Percentiles rank a stretch among this genome's conserved stretches.
phyloP scores from a whole-genome alignment of 768 basidiomycete genomes.

The Tricholoma furcatifolium region DNA sequence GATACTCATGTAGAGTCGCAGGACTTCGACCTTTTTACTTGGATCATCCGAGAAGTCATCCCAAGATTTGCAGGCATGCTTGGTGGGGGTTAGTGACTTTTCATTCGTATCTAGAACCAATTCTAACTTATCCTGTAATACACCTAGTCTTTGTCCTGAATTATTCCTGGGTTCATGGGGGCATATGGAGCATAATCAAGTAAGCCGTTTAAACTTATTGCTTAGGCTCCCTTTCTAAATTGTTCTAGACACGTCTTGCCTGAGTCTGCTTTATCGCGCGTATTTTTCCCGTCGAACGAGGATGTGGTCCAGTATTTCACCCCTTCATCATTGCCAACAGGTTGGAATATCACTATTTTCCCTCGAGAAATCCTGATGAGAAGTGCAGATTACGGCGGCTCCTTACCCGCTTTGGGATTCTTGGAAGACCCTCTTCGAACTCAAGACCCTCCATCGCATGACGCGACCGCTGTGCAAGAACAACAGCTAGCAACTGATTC shows the following conservation, averaged over 20 bases:
- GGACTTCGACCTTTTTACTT: constrained; percentile 62
- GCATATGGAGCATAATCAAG: constrained; percentile 68
- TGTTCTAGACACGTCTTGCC: constrained; percentile 59
- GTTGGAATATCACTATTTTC: constrained; percentile 28
- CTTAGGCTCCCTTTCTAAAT: constrained; percentile 6
- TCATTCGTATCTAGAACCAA: neutral
- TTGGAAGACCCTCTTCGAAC: constrained; percentile 50
- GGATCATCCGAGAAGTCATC: constrained; percentile 63
- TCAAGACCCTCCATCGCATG: constrained; percentile 18
- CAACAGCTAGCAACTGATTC: constrained; percentile 15
- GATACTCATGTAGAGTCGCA: constrained; percentile 24
- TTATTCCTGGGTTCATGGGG: constrained; percentile 71
- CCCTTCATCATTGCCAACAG: constrained; percentile 53
- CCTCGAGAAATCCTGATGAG: constrained; percentile 7
- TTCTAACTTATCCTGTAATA: constrained; percentile 5
- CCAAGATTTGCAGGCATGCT: constrained; percentile 77
- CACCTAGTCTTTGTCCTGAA: constrained; percentile 65
- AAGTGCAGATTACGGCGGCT: constrained; percentile 64
- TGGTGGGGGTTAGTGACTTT: constrained; percentile 53
- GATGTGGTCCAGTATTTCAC: constrained; percentile 59
- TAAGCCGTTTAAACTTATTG: constrained; percentile 28
- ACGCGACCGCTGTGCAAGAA: constrained; percentile 12
- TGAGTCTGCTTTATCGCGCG: constrained; percentile 51
- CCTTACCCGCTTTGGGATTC: constrained; percentile 47
- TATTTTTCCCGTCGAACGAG: constrained; percentile 62